These are phyloP conservation scores for Poteriospumella lacustris DNA, from an alignment of 108 stramenopile genomes.

Conservation along the genomic window DNA sequence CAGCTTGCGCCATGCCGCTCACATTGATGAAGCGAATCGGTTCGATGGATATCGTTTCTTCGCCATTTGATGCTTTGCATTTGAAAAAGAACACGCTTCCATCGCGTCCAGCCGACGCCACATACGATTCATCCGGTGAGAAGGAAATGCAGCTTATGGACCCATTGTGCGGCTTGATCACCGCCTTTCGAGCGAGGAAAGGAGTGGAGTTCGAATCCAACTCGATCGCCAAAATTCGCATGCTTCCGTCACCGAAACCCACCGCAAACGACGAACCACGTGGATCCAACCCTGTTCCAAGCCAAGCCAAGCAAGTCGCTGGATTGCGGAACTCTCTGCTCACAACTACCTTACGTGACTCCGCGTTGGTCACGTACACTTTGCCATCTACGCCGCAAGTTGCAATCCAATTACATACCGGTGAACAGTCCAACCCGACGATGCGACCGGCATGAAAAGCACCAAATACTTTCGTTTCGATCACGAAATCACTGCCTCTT, in stretches of 20 bases:
- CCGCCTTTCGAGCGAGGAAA: background rate
- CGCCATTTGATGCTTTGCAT: constrained; percentile 8
- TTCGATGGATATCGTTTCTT: background rate
- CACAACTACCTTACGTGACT: constrained; percentile 26
- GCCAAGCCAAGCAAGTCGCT: constrained; percentile 41
- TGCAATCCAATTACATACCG: constrained; percentile 42
- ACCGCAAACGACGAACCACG: background rate
- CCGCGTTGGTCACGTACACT: constrained; percentile 50
- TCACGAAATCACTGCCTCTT: background rate
- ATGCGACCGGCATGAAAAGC: constrained; percentile 47
- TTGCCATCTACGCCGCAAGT: constrained; percentile 53
- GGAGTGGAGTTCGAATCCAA: background rate
- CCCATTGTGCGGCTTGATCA: constrained; percentile 55
- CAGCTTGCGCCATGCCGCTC: constrained; percentile 12
- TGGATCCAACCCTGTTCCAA: background rate
- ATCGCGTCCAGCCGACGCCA: constrained; percentile 53
- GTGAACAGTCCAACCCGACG: constrained; percentile 38
- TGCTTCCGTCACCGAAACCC: constrained; percentile 60
- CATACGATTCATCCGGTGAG: constrained; percentile 37
- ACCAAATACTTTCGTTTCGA: background rate
- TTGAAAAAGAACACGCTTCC: constrained; percentile 51
- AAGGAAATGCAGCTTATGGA: constrained; percentile 34
- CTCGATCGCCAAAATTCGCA: constrained; percentile 42
- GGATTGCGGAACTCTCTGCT: constrained; percentile 12
- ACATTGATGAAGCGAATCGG: constrained; percentile 33